Evolutionary conservation across 257 asterid species (phyloP), one percentile per base, ranked within the genome.

Genomic region (Ballota nigra): DNA sequence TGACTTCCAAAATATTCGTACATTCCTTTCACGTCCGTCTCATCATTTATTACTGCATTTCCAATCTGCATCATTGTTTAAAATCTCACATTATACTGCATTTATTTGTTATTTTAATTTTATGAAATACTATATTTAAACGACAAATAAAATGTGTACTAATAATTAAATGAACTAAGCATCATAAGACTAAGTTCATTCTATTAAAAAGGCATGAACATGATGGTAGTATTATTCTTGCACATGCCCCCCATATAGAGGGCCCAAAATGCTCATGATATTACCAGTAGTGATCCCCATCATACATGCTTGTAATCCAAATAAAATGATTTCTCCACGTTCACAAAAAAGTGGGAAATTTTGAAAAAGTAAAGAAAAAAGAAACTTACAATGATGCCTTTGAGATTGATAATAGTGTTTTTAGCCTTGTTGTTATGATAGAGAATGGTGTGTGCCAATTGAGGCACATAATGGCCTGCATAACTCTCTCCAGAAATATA

Each of bases 401-500:
- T 92, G 66, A 92, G 91, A 74, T 92, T 89, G 76, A 89, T 83
- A 61, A 77, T 59, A 29, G 75, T 80, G 52, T 78, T 84, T 7
- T 78, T 78, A 2, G 90, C 84, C 69, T 74, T 69, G 12, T 68
- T 65, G 71, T 92, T 89, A 23, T 87, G 86, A 16, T 76, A 53
- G 22, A 92, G 71, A 77, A 89, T 82, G 2, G 83, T 82, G 63
- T 89, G 89, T 8, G 96, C 92, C 68, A 89, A 76, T 55, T 87
- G 96, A 18, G 97, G 97, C 20, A 86, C 95, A 4, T 87, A 87
- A 71, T 91, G 96, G 0, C 97, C 96, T 0, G 96, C 96, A 57
- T 89, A 91, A 73, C 97, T 91, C 61, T 91, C 96, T 0, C 95
- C 96, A 3, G 93, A 45, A 3, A 91, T 84, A 8, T 80, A 92